Conservation (phyloP, 129 eudicot species). For the Chrysanthemum makinoi region DNA sequence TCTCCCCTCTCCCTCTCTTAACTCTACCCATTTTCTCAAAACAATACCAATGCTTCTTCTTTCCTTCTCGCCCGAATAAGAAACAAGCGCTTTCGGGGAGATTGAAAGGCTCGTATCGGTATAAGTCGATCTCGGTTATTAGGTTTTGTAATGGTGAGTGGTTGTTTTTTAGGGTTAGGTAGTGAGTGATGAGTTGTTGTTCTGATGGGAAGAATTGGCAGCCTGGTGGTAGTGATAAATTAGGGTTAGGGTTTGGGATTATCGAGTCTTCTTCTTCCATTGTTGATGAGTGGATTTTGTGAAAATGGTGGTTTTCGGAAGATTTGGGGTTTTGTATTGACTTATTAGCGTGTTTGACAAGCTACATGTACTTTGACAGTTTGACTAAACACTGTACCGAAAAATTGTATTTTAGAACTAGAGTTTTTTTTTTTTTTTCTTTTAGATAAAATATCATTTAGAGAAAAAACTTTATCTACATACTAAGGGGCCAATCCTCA, state of each 20-base stretch:
- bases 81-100: conserved; percentile 47
- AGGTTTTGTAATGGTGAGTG: conserved; percentile 20
- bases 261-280: conserved; percentile 33
- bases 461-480: too few species aligned
- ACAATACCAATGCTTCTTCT: conserved; percentile 59
- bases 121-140: conserved; percentile 47
- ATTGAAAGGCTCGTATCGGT: conserved; percentile 47
- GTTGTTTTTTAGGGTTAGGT: conserved; percentile 42
- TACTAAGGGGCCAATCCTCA: too few species aligned
- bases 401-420: too few species aligned
- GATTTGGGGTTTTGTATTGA: neutral
- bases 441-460: too few species aligned
- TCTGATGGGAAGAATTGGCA: conserved; percentile 63
- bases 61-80: conserved; percentile 44
- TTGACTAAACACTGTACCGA: too few species aligned
- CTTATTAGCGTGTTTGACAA: too few species aligned
- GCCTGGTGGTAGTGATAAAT: conserved; percentile 47
- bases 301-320: neutral
- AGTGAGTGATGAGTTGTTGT: conserved; percentile 44
- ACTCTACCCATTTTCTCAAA: conserved; percentile 37
- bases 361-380: too few species aligned
- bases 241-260: conserved; percentile 12
- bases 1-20: conserved; percentile 27
- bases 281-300: conserved; percentile 20
- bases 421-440: too few species aligned